Base-by-base conservation (phyloP, 108 stramenopile genomes). In the Mayamaea pseudoterrestris region DNA sequence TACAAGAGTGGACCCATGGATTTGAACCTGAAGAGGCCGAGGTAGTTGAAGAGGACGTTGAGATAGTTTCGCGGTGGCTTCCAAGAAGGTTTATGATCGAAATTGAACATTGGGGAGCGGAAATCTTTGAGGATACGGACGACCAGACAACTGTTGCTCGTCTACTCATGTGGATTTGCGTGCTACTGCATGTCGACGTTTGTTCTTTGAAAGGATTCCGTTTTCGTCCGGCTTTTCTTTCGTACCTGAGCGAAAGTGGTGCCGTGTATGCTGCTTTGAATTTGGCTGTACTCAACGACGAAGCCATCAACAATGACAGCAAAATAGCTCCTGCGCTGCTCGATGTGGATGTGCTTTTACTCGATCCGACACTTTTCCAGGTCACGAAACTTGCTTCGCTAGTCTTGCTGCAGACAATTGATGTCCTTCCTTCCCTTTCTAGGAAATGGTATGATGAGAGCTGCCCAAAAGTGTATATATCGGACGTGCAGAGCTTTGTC, bases 381-480 rank as follows among this genome's bases (percentile, higher is more conserved):
- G 16, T 76, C 35, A 50, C 60, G 24, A 51, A 78, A 32, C 39
- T 89, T 28, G 63, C 86, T 18, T 61, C 65, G 17, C 42, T 72
- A 30, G 70, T 68, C 1, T 30, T 90, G 28, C 85, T 85, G 50
- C 67, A 74, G 13, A 82, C 80, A 0, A 51, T 80, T 32, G 83
- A 90, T 50, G 58, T 71, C 3, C 63, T 90, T 40, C 88, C 88
- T 7, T 69, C 76, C 0, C 45, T 90, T 41, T 65, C 67, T 37
- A 84, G 78, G 54, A 63, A 60, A 16, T 90, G 87, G 87, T 90
- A 70, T 74, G 78, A 79, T 50, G 67, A 78, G 39, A 53, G 68
- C 14, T 90, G 88, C 41, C 80, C 88, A 1, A 74, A 67, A 5
- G 68, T 62, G 37, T 59, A 55, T 27, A 53, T 59, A 23, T 36